These are phyloP conservation scores for Fusarium sp. DNA, from an alignment of 2,329 filamentous ascomycete species.

Conservation along the genomic window DNA sequence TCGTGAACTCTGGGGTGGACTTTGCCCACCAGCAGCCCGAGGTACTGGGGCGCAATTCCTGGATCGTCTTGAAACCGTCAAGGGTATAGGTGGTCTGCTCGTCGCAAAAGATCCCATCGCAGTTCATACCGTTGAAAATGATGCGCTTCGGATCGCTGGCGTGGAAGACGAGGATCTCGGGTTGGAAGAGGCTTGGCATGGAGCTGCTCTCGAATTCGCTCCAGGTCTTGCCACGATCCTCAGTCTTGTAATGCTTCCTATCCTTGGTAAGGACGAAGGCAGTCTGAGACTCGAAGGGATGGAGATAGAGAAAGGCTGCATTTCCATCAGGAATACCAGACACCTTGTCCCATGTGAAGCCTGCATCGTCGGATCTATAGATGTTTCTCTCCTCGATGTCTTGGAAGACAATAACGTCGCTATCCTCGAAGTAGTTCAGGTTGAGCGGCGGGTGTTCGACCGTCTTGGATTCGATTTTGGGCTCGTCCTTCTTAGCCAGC, in stretches of 20 bases:
- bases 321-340: conserved; percentile 75
- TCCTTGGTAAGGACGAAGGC: conserved; percentile 84
- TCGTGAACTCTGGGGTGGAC: conserved; percentile 80
- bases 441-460: conserved; percentile 78
- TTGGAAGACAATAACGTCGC: conserved; percentile 84
- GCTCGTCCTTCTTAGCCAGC: conserved; percentile 74
- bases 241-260: conserved; percentile 85
- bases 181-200: conserved; percentile 68
- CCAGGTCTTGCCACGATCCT: conserved; percentile 89
- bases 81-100: conserved; percentile 82
- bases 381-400: conserved; percentile 76
- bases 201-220: conserved; percentile 76
- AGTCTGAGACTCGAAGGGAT: conserved; percentile 82
- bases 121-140: conserved; percentile 84
- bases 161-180: conserved; percentile 80
- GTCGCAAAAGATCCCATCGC: conserved; percentile 74
- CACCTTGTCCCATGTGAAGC: conserved; percentile 80
- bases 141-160: conserved; percentile 87
- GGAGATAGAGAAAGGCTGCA: conserved; percentile 77
- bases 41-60: conserved; percentile 77
- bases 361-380: conserved; percentile 86
- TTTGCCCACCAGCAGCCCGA: conserved; percentile 92
- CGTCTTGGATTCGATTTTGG: conserved; percentile 74
- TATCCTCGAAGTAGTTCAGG: conserved; percentile 93
- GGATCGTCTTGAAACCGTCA: conserved; percentile 84